Base-by-base conservation (phyloP, 2,329 filamentous ascomycete genomes). In the Diaporthe eres region DNA sequence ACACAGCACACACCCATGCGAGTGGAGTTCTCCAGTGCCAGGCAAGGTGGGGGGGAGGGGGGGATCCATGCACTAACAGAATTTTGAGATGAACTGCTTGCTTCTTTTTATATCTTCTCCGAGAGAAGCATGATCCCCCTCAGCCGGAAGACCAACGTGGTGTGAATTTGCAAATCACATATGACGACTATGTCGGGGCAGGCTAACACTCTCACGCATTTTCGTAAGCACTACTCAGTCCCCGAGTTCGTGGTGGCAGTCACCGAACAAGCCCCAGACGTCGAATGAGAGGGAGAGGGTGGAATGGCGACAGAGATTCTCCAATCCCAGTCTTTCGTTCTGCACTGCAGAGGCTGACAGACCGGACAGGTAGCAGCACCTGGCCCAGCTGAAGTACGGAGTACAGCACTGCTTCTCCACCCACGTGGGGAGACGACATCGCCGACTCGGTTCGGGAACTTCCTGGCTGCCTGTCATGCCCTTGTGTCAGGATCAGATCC, bases 51-150 rank as follows among this genome's bases (percentile, higher is more conserved):
- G 39, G 60, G 5, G n/a, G 25, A 12, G 19, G 60, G 60, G 25
- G 39, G 17, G 31, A 31, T 51, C 65, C 65, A 70, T 53, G 49
- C 65, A n/a, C 65, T 55, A 53, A 42, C 49, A 42, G 49, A 42
- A 55, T 70, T 70, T 70, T 55, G 49, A 70, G 65, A 70, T 70
- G 65, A 70, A 55, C 65, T 15, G 25, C 31, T 70, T 70, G 49
- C 49, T 70, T 70, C 65, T 70, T 70, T 70, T 55, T 55, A 28
- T 70, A 70, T 70, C 65, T 55, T 34, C 28, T 19, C 49, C n/a
- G 34, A 19, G 28, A 63, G 31, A 51, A n/a, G 44, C 44, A 68
- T 49, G 44, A n/a, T 51, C 28, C 42, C 28, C 28, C 28, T n/a
- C 44, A 49, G 61, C 2, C 25, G 7, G 44, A 51, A 12, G 39